phyloP scores from a whole-genome alignment of 2,329 filamentous ascomycete species.

The Exophiala sp. region DNA sequence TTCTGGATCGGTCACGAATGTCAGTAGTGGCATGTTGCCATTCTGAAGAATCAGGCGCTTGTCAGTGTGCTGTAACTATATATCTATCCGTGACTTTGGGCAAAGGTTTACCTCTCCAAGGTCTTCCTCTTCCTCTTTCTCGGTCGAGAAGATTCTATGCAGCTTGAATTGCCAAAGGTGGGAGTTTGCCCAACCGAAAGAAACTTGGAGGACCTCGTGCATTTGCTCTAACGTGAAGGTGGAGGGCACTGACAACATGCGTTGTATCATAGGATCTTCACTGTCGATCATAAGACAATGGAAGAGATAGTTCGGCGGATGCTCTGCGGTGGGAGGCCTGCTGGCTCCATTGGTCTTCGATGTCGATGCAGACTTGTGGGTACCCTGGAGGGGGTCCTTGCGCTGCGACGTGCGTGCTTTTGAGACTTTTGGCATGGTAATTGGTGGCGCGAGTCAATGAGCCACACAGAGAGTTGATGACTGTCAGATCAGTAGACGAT shows the following conservation, averaged over 20 bases:
- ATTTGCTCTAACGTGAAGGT: background rate
- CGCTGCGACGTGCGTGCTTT: background rate
- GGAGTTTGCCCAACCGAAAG: background rate
- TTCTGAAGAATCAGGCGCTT: background rate
- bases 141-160: background rate
- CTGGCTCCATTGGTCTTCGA: background rate
- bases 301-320: background rate
- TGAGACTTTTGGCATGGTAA: background rate
- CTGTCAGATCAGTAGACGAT: no score
- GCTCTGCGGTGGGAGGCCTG: background rate
- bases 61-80: no score
- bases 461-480: no score
- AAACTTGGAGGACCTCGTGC: background rate
- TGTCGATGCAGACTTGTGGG: background rate
- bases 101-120: no score
- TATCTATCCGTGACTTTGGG: no score
- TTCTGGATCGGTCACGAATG: background rate
- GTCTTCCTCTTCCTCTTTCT: background rate
- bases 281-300: background rate
- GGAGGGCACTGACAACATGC: background rate
- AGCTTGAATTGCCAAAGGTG: background rate
- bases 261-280: background rate
- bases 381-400: background rate
- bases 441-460: background rate
- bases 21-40: background rate